These are phyloP conservation scores for Coemansia umbellata DNA, from an alignment of 192 early-diverging fungal genomes.

Conservation along the genomic window DNA sequence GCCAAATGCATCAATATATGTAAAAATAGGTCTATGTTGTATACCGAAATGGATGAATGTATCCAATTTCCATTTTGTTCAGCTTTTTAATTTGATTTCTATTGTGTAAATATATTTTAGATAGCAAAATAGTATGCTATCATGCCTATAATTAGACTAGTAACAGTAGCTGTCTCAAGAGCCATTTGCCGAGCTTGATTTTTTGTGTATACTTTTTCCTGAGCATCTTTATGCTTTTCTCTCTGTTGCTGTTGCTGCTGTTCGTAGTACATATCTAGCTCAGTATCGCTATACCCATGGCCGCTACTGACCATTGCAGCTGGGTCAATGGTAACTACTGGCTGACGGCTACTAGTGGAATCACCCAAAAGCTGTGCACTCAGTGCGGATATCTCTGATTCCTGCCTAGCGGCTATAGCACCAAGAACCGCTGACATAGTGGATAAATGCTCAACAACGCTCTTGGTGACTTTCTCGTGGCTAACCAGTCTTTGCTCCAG, in stretches of 20 bases:
- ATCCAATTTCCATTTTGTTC: too few species aligned
- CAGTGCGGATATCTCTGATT: conserved; percentile 4
- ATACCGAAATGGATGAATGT: too few species aligned
- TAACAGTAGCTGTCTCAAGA: not conserved
- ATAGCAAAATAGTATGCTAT: conserved; percentile 3
- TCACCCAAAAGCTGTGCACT: not conserved
- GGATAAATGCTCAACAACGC: conserved; percentile 17
- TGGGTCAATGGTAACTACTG: not conserved
- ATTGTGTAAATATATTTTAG: not conserved
- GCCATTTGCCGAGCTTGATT: not conserved
- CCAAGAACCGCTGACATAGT: conserved; percentile 15
- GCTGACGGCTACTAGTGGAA: too few species aligned
- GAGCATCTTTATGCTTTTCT: conserved; percentile 4
- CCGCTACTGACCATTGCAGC: not conserved
- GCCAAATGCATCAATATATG: too few species aligned
- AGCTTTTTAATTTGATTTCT: too few species aligned
- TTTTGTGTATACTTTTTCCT: conserved; percentile 3
- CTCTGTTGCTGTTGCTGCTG: not conserved
- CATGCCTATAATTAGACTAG: not conserved
- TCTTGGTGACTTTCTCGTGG: conserved; percentile 11
- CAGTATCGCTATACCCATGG: conserved; percentile 28
- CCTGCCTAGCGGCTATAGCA: conserved; percentile 15
- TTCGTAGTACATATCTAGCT: conserved; percentile 47
- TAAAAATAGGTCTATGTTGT: too few species aligned
- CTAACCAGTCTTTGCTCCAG: conserved; percentile 4